Evolutionary conservation across 106 monocot genomes (phyloP), one percentile per base, ranked within the genome.

Genomic region (Hemerocallis citrina): DNA sequence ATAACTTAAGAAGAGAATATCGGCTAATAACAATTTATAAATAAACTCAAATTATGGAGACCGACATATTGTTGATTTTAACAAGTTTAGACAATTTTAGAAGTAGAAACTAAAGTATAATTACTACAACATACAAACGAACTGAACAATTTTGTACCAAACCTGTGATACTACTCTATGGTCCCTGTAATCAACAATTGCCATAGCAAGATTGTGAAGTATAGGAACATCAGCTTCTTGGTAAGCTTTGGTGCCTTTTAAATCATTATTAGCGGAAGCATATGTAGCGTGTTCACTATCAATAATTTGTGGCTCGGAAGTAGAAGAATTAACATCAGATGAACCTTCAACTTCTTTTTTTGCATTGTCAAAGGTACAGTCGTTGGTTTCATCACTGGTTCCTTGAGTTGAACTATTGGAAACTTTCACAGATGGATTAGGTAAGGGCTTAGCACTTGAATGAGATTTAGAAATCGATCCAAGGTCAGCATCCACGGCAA

Each of bases 121-220:
- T n/a, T n/a, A n/a, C n/a, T n/a, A n/a, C n/a, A n/a, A n/a, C n/a
- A n/a, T n/a, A n/a, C n/a, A n/a, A n/a, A n/a, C n/a, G n/a, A n/a
- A n/a, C n/a, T n/a, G n/a, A n/a, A n/a, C n/a, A n/a, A n/a, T n/a
- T n/a, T n/a, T n/a, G n/a, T n/a, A n/a, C 11, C 61, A 47, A 46
- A 93, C 93, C 88, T 93, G 93, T 31, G 88, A 88, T 36, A 93
- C 93, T 46, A 93, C 85, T 56, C 93, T 81, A 63, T 85, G 64
- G 58, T 88, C 93, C 66, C 85, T 78, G 57, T 89, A 93, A 79
- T 93, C 93, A 57, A 93, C 65, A 63, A 93, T 88, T 45, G 88
- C 88, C 93, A 93, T 93, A 1, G 88, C 88, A 72, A 93, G 88
- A 79, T 84, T 93, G 24, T 89, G 89, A 12, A 93, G 79, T 56